Evolutionary conservation across 2,329 filamentous ascomycete species (phyloP).

Genomic region (Keithomyces neogunnii): DNA sequence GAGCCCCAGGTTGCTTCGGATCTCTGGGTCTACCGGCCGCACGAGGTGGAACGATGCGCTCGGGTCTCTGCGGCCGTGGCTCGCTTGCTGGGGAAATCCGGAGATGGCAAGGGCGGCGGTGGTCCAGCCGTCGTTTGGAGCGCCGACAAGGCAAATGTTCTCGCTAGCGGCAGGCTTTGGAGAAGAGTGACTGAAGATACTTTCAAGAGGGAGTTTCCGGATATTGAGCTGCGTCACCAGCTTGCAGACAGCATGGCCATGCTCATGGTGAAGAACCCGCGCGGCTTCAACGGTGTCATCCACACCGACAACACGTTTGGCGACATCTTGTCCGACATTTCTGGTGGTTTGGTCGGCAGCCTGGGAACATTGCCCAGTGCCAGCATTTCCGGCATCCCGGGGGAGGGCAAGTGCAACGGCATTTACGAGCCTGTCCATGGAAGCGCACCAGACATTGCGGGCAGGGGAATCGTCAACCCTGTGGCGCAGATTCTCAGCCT

Average conservation of each 20-base stretch:
- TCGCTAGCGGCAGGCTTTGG: constrained; percentile 86
- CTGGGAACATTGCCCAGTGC: constrained; percentile 37
- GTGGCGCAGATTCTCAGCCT: constrained; percentile 63
- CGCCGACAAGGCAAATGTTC: constrained; percentile 93
- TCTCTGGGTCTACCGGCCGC: constrained; percentile 75
- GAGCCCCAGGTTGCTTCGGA: constrained; percentile 59
- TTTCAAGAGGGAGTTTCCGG: constrained; percentile 82
- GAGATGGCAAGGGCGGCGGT: constrained; percentile 49
- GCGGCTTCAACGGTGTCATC: constrained; percentile 78
- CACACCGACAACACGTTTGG: constrained; percentile 57
- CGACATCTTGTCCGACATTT: constrained; percentile 93
- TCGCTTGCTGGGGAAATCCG: constrained; percentile 70
- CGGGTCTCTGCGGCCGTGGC: constrained; percentile 41
- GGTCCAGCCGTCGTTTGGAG: constrained; percentile 47
- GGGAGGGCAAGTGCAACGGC: constrained; percentile 43
- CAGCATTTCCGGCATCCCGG: constrained; percentile 32
- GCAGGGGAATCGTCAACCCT: constrained; percentile 59
- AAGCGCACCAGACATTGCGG: constrained; percentile 64
- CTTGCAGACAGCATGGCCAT: constrained; percentile 93
- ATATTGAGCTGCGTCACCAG: constrained; percentile 77
- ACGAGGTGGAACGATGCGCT: constrained; percentile 67
- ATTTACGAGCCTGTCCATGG: constrained; percentile 73
- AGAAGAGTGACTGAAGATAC: constrained; percentile 77
- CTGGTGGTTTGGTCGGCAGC: constrained; percentile 49
- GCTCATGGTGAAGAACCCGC: constrained; percentile 93